Base-by-base conservation (phyloP, 495 filamentous ascomycete species). In the Bathelium albidoporum region DNA sequence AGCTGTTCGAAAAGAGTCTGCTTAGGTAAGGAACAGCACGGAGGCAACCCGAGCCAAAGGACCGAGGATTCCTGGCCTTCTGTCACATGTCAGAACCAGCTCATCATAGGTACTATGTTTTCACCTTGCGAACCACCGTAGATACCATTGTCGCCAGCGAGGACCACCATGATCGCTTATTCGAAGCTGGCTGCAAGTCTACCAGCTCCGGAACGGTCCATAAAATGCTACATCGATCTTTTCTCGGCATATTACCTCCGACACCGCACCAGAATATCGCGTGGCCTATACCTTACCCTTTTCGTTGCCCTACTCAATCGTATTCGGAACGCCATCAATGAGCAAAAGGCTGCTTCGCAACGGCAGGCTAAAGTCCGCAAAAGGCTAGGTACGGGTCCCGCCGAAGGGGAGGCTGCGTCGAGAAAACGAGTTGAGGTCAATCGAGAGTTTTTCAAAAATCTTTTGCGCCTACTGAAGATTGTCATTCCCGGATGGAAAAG, bases 261-360 rank as follows among this genome's bases (percentile, higher is more conserved):
- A 65, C 83, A 97, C 78, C 91, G 95, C 63, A 93, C 88, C 41
- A 83, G 84, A 49, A 94, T 98, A 72, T 96, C 92, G 10, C 89
- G 92, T 72, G 85, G 85, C 52, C 86, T 97, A 66, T 97, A 96
- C 77, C 80, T 97, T 41, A 88, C 90, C n/a, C 84, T 98, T 62
- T 89, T 95, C 65, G 79, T 95, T 61, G 89, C 91, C 41, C 85
- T 97, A 60, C 81, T 89, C 39, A 90, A 95, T 73, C 90, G 95
- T 66, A 85, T 97, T 34, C 91, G 91, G 68, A 86, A 90, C 84
- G 91, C 91, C 64, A 86, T 97, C 70, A 83, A 85, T 66, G 91
- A 96, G 71, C 95, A 97, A 73, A 96, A 94, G 73, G 89, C 90
- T 9, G 90, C 94, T 11, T 87, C 91, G 10, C 76, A 76, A 12